These are phyloP conservation scores for Pezicula radicicola DNA, from an alignment of 2,329 filamentous ascomycete species.

Conservation along the genomic window DNA sequence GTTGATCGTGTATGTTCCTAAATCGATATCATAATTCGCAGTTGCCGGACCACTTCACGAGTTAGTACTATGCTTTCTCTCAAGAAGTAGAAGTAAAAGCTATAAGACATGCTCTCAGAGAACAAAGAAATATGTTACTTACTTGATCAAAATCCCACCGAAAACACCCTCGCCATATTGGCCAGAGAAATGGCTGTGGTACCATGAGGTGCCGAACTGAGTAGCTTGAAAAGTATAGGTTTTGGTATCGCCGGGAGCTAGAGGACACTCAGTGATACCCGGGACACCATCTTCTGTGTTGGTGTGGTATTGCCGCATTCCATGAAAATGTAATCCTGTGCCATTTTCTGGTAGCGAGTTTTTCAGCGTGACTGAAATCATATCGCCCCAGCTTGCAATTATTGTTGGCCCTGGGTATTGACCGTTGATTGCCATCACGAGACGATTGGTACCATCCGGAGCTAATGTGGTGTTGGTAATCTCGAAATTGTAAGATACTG, in stretches of 20 bases:
- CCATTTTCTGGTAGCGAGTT: slow-evolving; percentile 31
- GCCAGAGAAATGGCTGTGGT: slow-evolving; percentile 50
- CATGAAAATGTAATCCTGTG: slow-evolving; percentile 41
- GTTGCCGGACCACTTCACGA: slow-evolving; percentile 23
- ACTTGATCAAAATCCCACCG: slow-evolving; percentile 30
- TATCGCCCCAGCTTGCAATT: slow-evolving; percentile 27
- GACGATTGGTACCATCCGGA: slow-evolving; percentile 22
- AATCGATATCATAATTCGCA: slow-evolving; percentile 12
- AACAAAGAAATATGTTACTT: too few species aligned
- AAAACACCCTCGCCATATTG: slow-evolving; percentile 48
- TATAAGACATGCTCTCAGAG: too few species aligned
- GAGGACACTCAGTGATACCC: slow-evolving; percentile 25
- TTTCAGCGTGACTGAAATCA: slow-evolving; percentile 21
- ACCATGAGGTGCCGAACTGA: slow-evolving; percentile 33
- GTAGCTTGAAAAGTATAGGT: slow-evolving; percentile 27
- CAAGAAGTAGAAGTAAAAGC: too few species aligned
- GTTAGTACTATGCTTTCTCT: too few species aligned
- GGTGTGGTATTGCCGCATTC: slow-evolving; percentile 37
- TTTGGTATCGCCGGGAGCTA: slow-evolving; percentile 43
- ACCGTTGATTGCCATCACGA: slow-evolving; percentile 24
- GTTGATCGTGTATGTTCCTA: slow-evolving; percentile 8
- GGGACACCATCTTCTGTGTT: slow-evolving; percentile 38
- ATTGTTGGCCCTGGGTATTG: slow-evolving; percentile 27
- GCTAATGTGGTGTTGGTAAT: slow-evolving; percentile 8
- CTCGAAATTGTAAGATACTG: slow-evolving; percentile 13